phyloP scores from a whole-genome alignment of 345 rosid species.

The Eutrema yunnanense region DNA sequence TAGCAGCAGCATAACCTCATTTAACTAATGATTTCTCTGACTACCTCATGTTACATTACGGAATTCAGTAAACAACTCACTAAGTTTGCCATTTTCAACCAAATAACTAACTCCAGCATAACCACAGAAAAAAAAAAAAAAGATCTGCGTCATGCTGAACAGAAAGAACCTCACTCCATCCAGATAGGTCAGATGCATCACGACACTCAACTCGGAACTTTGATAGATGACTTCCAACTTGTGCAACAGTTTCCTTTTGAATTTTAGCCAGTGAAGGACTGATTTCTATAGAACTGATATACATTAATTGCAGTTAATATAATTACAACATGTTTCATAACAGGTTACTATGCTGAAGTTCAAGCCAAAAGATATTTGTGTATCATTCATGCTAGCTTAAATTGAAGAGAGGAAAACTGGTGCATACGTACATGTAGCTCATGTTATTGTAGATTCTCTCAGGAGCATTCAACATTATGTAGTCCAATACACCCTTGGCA shows the following conservation, averaged over 20 bases:
- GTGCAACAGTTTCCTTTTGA: slow-evolving; percentile 86
- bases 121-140: neutral
- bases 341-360: neutral
- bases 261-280: slow-evolving; percentile 82
- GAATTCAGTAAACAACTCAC: neutral
- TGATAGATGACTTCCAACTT: slow-evolving; percentile 69
- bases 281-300: slow-evolving; percentile 83
- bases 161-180: slow-evolving; percentile 65
- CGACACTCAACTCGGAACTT: slow-evolving; percentile 84
- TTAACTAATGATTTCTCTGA: neutral
- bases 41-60: neutral
- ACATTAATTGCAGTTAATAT: slow-evolving; percentile 2
- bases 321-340: neutral
- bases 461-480: slow-evolving; percentile 94
- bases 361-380: neutral
- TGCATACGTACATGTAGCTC: slow-evolving; percentile 71
- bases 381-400: slow-evolving; percentile 1
- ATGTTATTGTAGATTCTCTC: slow-evolving; percentile 80
- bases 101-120: neutral
- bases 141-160: slow-evolving; percentile 11
- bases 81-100: slow-evolving; percentile 2
- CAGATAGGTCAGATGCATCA: slow-evolving; percentile 80
- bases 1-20: slow-evolving; percentile 10
- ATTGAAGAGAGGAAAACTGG: neutral
- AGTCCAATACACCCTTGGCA: slow-evolving; percentile 92